These are phyloP conservation scores for Aphelidium insulamus DNA, from an alignment of 371 early-diverging fungal genomes.

Conservation along the genomic window DNA sequence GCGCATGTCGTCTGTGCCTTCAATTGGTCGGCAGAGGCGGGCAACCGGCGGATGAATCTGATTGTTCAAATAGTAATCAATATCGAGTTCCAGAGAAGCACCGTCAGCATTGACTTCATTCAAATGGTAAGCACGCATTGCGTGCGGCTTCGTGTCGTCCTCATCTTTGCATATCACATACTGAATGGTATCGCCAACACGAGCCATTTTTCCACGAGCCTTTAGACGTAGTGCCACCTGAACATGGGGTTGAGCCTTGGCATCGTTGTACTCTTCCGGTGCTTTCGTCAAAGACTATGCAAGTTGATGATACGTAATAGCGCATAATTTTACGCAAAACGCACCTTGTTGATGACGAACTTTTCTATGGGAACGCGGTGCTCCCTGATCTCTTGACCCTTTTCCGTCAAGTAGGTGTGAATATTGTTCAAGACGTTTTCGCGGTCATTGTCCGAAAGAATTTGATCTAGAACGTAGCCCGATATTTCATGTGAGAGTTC, in stretches of 20 bases:
- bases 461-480: conserved; percentile 44
- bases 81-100: conserved; percentile 34
- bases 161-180: conserved; percentile 77
- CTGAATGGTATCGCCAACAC: conserved; percentile 82
- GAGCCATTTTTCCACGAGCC: conserved; percentile 36
- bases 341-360: conserved; percentile 81
- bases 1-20: conserved; percentile 52
- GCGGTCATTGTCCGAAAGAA: conserved; percentile 45
- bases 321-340: not conserved
- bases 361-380: conserved; percentile 50
- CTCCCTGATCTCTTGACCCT: conserved; percentile 47
- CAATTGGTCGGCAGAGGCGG: conserved; percentile 69
- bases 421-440: conserved; percentile 54
- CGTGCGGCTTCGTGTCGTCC: conserved; percentile 7
- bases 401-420: conserved; percentile 39
- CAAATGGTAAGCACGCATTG: conserved; percentile 68
- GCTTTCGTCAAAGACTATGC: conserved; percentile 61
- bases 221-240: conserved; percentile 79
- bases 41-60: conserved; percentile 93
- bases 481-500: conserved; percentile 74
- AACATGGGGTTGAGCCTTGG: conserved; percentile 84
- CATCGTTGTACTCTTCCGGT: conserved; percentile 79
- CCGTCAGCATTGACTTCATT: conserved; percentile 47
- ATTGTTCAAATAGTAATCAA: conserved; percentile 87
- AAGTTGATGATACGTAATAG: not conserved